A percentile compares a stretch with the other conserved stretches of the same genome.
Conservation (phyloP, 2,329 filamentous ascomycete genomes). For the Botrytis pseudocinerea region DNA sequence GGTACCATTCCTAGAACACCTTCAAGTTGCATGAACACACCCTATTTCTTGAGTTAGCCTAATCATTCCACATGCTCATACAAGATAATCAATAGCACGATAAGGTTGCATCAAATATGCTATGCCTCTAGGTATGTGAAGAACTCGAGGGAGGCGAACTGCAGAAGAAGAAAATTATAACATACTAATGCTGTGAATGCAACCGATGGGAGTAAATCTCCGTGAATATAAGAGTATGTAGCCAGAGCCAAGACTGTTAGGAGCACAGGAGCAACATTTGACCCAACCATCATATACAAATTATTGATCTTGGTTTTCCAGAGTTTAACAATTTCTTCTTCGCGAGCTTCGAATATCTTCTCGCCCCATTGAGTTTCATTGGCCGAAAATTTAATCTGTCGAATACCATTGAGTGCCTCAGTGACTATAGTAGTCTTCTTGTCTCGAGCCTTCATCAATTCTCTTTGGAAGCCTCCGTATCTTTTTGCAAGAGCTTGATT, state of each 20-base stretch:
- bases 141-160: not conserved
- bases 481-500: conserved; percentile 65
- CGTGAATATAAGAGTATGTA: conserved; percentile 64
- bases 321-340: conserved; percentile 63
- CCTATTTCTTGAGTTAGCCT: conserved; percentile 32
- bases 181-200: conserved; percentile 69
- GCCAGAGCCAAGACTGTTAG: conserved; percentile 69
- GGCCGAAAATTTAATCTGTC: conserved; percentile 80
- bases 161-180: not conserved
- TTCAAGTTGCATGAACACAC: conserved; percentile 71
- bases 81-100: not conserved
- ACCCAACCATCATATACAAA: conserved; percentile 45
- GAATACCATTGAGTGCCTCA: conserved; percentile 72
- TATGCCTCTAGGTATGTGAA: not conserved
- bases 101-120: too few relatives aligned
- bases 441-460: conserved; percentile 72
- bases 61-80: not conserved
- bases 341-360: conserved; percentile 64
- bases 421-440: conserved; percentile 71
- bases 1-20: conserved; percentile 67
- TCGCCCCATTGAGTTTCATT: conserved; percentile 71
- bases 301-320: conserved; percentile 48
- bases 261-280: conserved; percentile 70
- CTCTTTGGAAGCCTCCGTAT: conserved; percentile 63
- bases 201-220: conserved; percentile 66